Evolutionary conservation across 2,329 filamentous ascomycete species (phyloP).

Genomic region (Neofusicoccum cordaticola): DNA sequence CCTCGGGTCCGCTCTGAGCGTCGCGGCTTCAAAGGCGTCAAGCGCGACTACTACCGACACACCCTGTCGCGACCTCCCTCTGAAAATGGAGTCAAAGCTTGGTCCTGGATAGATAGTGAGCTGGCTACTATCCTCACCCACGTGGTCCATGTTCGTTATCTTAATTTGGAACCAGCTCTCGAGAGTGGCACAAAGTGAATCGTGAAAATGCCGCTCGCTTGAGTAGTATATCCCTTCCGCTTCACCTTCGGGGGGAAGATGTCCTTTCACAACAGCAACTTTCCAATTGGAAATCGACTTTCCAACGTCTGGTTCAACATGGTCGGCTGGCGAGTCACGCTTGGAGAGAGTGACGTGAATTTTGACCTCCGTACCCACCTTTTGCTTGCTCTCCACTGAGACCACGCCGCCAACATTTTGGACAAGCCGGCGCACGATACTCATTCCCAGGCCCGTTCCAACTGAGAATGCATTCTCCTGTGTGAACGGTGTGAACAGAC

Average conservation of each 20-base stretch:
- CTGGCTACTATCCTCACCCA: background rate
- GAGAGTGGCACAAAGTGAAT: background rate
- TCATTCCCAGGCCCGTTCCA: conserved; percentile 38
- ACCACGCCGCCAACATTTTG: conserved; percentile 36
- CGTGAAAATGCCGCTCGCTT: background rate
- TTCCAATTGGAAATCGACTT: no score
- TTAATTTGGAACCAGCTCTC: background rate
- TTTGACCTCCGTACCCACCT: conserved; percentile 26
- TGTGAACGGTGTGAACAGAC: conserved; percentile 38
- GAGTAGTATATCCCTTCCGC: no score
- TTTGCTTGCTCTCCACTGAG: conserved; percentile 33
- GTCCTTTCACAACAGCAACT: background rate
- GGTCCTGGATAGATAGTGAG: background rate
- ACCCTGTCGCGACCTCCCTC: background rate
- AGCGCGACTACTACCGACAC: background rate
- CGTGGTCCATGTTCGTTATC: background rate
- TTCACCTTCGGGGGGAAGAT: background rate
- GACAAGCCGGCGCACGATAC: conserved; percentile 38
- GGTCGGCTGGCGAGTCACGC: background rate
- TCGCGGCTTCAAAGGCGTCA: background rate
- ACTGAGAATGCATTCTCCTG: conserved; percentile 37
- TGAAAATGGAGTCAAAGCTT: background rate
- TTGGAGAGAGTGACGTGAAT: background rate
- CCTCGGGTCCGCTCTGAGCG: background rate
- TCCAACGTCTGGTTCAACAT: background rate